Evolutionary conservation across 345 rosid genomes (phyloP).

Genomic region (Odontarrhena argentea): DNA sequence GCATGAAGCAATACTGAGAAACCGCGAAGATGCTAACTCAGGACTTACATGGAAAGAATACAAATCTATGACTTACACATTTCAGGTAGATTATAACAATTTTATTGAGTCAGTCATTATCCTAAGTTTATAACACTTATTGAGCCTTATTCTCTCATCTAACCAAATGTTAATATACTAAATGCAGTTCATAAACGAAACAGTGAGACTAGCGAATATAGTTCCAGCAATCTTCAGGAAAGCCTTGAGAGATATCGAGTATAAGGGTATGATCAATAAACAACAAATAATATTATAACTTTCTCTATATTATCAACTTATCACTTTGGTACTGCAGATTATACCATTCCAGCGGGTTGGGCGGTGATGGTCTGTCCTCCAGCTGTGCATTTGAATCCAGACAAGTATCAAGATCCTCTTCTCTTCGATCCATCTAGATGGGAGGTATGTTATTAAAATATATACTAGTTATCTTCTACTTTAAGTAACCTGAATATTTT

Average conservation of each 20-base stretch:
- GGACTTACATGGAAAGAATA: conserved; percentile 63
- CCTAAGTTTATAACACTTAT: not conserved
- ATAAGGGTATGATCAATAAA: conserved; percentile 25
- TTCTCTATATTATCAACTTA: conserved; percentile 3
- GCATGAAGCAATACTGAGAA: conserved; percentile 38
- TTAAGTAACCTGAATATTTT: not conserved
- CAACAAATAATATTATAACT: not conserved
- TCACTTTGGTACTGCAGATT: conserved; percentile 51
- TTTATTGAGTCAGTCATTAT: not conserved
- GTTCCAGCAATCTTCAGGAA: conserved; percentile 39
- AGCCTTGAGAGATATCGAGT: conserved; percentile 30
- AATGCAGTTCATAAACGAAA: conserved; percentile 38
- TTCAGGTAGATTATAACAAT: conserved; percentile 42
- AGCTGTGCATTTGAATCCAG: conserved; percentile 82
- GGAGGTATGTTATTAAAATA: conserved; percentile 58
- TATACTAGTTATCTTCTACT: not conserved
- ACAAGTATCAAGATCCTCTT: conserved; percentile 68
- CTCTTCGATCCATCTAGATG: conserved; percentile 88
- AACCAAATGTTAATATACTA: conserved; percentile 14
- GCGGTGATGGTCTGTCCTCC: conserved; percentile 93
- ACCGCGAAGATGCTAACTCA: conserved; percentile 26
- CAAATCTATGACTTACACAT: conserved; percentile 66
- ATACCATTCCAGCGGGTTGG: conserved; percentile 92
- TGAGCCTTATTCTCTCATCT: not conserved
- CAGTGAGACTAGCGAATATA: conserved; percentile 36